phyloP scores from a whole-genome alignment of 768 basidiomycete genomes.

The Tricholoma sp. region DNA sequence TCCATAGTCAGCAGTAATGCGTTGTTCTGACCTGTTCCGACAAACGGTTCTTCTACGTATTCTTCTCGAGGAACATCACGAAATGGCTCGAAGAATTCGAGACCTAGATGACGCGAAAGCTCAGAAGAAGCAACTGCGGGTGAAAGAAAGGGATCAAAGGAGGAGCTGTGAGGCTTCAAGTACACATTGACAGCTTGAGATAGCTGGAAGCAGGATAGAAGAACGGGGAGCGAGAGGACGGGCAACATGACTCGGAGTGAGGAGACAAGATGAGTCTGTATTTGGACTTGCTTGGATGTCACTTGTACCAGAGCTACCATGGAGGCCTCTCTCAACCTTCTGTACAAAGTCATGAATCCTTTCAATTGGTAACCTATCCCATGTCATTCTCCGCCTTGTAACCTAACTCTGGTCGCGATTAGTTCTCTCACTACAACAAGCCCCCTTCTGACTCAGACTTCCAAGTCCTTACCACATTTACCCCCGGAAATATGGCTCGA shows the following conservation, averaged over 20 bases:
- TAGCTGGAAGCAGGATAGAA: conserved; percentile 31
- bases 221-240: conserved; percentile 16
- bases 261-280: conserved; percentile 11
- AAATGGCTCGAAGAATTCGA: conserved; percentile 58
- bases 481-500: conserved; percentile 51
- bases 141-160: conserved; percentile 35
- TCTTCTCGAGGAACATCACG: conserved; percentile 27
- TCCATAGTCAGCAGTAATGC: conserved; percentile 53
- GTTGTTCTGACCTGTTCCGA: conserved; percentile 49
- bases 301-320: conserved; percentile 17
- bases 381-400: background rate
- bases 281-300: conserved; percentile 25
- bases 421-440: conserved; percentile 19
- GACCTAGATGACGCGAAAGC: conserved; percentile 66
- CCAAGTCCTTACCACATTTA: conserved; percentile 27
- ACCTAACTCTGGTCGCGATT: conserved; percentile 12
- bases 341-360: conserved; percentile 17
- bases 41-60: conserved; percentile 40
- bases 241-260: conserved; percentile 17
- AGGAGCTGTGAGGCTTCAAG: conserved; percentile 41
- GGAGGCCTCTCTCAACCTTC: conserved; percentile 19
- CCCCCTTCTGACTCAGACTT: conserved; percentile 5
- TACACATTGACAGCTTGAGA: conserved; percentile 55
- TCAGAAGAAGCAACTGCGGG: conserved; percentile 53
- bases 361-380: conserved; percentile 25